Evolutionary conservation across 1,139 yeast species (phyloP), one percentile per base, ranked within the genome.

Genomic region (Diutina mesorugosa): DNA sequence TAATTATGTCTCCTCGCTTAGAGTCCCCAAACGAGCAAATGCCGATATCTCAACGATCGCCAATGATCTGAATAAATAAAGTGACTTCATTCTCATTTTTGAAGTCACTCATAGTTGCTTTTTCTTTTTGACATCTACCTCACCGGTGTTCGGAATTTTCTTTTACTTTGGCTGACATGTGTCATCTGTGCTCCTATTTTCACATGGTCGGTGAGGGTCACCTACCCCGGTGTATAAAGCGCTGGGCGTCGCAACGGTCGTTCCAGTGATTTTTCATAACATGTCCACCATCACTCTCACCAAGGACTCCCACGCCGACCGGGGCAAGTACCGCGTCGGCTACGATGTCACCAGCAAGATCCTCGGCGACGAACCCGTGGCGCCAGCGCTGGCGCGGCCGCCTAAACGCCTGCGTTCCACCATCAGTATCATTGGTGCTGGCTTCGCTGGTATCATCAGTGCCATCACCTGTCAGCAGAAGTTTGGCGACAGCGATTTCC

Each of bases 381-480:
- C 41, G n/a, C 57, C 60, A 16, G 61, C 67, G 55, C 61, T 63
- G 12, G 7, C n/a, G 12, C 59, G 67, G 18, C 69, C 77, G 2
- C 62, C 65, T 1, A 60, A 64, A 21, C 60, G 65, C 30, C 58
- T 71, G 28, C 55, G 56, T 3, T 72, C 77, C 14, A 66, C 67
- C 30, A 68, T 77, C 3, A 66, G 74, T n/a, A 72, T 78, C 30
- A 65, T 79, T 47, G 83, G 83, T 2, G 80, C 73, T 8, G 83
- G 83, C 0, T 78, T 79, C 59, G 75, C 70, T 12, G 83, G 83
- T 6, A 66, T 78, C 58, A 71, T 69, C 29, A 59, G 69, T 14
- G 72, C 74, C 1, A 59, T 74, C 53, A 68, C 66, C 59, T 66
- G 67, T 56, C 65, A 66, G 56, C 68, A 68, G 55, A 66, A 67